These are phyloP conservation scores for Parachaetomium inaequale DNA, from an alignment of 495 filamentous ascomycete species.

Conservation along the genomic window DNA sequence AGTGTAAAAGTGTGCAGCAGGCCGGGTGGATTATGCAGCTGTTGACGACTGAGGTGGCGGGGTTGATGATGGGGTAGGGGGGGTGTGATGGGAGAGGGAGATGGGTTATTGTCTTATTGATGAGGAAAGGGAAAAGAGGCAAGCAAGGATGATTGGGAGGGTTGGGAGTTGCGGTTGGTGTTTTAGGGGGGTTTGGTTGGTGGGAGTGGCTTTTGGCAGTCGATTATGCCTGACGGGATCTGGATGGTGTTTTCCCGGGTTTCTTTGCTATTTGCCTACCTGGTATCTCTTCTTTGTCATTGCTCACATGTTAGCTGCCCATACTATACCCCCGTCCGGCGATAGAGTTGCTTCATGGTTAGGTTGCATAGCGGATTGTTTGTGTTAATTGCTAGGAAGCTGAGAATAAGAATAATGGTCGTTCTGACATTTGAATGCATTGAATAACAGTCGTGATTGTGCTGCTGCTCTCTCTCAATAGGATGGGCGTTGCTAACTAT, in stretches of 20 bases:
- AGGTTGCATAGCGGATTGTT: constrained; percentile 8
- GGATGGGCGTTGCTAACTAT: neutral
- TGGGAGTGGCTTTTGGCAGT: neutral
- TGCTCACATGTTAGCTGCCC: neutral
- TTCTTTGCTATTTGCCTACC: neutral
- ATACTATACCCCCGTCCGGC: constrained; percentile 7
- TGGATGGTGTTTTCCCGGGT: neutral
- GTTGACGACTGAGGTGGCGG: constrained; percentile 44
- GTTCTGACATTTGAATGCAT: neutral
- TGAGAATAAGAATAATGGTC: neutral
- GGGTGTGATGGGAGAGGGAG: neutral
- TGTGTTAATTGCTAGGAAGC: neutral
- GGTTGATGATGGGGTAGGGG: constrained; percentile 31
- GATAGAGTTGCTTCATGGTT: constrained; percentile 9
- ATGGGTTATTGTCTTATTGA: no score
- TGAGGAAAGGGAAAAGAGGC: neutral
- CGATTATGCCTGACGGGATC: neutral
- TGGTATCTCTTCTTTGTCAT: neutral
- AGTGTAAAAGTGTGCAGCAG: constrained; percentile 49
- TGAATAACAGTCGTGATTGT: no score
- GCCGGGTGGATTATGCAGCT: constrained; percentile 46
- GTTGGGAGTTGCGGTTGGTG: neutral
- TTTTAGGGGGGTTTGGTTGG: neutral
- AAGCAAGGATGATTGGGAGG: neutral
- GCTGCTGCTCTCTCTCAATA: neutral